A percentile compares a stretch with the other conserved stretches of the same genome.
Evolutionary conservation across 306 rosid species (phyloP).

Genomic region (Castanea sativa): DNA sequence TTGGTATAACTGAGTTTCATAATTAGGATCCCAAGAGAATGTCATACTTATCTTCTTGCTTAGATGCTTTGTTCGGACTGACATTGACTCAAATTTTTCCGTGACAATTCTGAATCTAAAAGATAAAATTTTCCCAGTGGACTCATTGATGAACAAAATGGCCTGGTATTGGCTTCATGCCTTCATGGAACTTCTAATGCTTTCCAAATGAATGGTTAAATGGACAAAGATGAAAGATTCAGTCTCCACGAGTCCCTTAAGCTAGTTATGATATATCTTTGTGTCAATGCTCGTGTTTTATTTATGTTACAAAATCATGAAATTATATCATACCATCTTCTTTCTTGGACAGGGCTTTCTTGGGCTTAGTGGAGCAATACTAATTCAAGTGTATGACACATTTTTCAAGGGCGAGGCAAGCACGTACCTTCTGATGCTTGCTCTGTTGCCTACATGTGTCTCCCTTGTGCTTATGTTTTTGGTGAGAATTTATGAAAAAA

Average conservation of each 20-base stretch:
- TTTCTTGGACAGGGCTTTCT: conserved; percentile 2
- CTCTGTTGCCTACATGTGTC: conserved; percentile 61
- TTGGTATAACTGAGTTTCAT: not conserved
- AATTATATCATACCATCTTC: not conserved
- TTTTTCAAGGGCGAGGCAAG: conserved; percentile 57
- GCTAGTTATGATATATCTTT: not conserved
- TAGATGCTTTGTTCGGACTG: not conserved
- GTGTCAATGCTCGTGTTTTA: not conserved
- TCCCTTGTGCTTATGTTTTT: conserved; percentile 54
- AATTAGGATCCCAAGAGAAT: not conserved
- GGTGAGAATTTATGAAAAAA: conserved; percentile 57
- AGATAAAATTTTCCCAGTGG: not conserved
- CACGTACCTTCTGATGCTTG: conserved; percentile 65
- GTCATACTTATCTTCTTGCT: not conserved
- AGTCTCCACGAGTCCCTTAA: not conserved
- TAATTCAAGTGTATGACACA: conserved; percentile 65
- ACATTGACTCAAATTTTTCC: not conserved
- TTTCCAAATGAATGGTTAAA: not conserved
- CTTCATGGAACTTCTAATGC: not conserved
- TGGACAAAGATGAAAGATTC: not conserved
- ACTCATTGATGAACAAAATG: not conserved
- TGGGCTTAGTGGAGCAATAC: conserved; percentile 75
- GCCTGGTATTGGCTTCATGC: not conserved
- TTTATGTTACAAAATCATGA: not conserved
- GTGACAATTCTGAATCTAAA: not conserved